Evolutionary conservation across 2,329 filamentous ascomycete genomes (phyloP).

Genomic region (Chalara sp.): DNA sequence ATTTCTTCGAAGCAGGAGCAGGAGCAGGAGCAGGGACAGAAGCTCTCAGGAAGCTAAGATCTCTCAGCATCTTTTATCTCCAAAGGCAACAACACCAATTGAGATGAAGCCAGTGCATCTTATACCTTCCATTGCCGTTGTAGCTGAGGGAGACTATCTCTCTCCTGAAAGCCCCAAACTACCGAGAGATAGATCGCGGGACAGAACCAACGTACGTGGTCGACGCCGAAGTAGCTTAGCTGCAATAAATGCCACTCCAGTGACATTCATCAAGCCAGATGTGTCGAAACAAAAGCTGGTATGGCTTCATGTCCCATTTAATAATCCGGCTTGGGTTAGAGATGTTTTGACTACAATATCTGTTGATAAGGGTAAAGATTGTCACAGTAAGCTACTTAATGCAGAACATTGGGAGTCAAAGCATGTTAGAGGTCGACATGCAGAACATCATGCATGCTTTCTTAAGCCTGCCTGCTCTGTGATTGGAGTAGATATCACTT

Average conservation of each 20-base stretch:
- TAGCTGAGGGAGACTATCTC: neutral
- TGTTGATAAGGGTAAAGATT: slow-evolving; percentile 3
- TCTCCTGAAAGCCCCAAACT: neutral
- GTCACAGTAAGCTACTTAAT: slow-evolving; percentile 1
- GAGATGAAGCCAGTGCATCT: neutral
- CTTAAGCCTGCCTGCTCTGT: slow-evolving; percentile 6
- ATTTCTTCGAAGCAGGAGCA: neutral
- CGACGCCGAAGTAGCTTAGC: neutral
- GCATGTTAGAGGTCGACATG: slow-evolving; percentile 6
- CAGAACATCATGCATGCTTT: slow-evolving; percentile 10
- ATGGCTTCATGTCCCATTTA: slow-evolving; percentile 5
- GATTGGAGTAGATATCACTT: neutral
- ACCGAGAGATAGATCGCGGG: neutral
- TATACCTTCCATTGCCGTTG: neutral
- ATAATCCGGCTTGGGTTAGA: slow-evolving; percentile 5
- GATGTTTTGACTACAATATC: slow-evolving; percentile 5
- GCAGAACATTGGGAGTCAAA: slow-evolving; percentile 7
- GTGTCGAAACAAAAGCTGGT: slow-evolving; percentile 4
- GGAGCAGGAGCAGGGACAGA: neutral
- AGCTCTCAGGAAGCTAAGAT: neutral
- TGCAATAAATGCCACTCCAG: neutral
- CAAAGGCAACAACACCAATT: no score
- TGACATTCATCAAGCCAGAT: slow-evolving; percentile 1
- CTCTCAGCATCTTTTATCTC: neutral
- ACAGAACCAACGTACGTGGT: neutral